These are phyloP conservation scores for Geosiphon pyriformis DNA, from an alignment of 192 early-diverging fungal species.

Conservation along the genomic window DNA sequence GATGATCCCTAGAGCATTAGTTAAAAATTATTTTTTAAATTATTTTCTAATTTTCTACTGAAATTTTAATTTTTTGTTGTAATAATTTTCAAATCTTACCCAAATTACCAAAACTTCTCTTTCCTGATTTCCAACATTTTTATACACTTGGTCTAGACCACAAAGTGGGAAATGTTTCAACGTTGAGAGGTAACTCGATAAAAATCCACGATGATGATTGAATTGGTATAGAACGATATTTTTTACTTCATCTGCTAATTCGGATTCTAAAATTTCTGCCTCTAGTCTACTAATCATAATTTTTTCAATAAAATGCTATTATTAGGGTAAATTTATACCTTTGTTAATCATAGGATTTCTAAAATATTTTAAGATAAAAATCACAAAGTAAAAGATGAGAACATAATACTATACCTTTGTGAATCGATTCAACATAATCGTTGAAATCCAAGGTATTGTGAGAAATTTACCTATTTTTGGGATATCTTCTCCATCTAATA, in stretches of 20 bases:
- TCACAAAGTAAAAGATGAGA: background rate
- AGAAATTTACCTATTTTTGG: background rate
- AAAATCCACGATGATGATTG: background rate
- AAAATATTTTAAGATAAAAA: too few species aligned
- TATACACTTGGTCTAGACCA: background rate
- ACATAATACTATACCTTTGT: background rate
- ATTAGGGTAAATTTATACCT: too few species aligned
- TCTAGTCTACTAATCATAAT: background rate
- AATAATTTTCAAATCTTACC: background rate
- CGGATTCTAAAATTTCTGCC: background rate
- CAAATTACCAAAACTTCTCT: slow-evolving; percentile 6
- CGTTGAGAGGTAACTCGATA: background rate
- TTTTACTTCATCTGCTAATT: background rate
- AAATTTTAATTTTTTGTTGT: background rate
- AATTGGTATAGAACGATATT: background rate
- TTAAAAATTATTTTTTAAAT: background rate
- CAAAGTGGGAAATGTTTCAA: slow-evolving; percentile 1
- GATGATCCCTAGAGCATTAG: background rate
- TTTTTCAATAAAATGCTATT: background rate
- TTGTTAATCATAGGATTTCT: too few species aligned
- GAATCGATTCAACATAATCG: background rate
- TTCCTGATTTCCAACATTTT: background rate
- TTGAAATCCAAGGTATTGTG: background rate
- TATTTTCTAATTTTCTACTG: background rate
- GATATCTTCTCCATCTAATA: slow-evolving; percentile 22